Evolutionary conservation across 2,329 filamentous ascomycete species (phyloP).

Genomic region (Blumeria graminis): DNA sequence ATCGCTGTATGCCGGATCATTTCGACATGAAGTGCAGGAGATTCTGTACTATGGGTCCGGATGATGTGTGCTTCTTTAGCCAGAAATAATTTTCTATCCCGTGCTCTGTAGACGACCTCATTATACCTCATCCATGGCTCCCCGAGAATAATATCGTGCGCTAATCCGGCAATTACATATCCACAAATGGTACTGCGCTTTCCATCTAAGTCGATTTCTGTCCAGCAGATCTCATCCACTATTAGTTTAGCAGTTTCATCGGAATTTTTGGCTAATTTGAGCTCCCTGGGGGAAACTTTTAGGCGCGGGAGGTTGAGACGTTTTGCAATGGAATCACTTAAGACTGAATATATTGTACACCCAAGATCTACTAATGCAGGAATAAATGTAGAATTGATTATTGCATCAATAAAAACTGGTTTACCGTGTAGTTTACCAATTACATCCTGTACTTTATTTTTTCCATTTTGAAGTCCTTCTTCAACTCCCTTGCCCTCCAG

Average conservation of each 20-base stretch:
- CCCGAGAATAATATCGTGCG: background rate
- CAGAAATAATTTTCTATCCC: background rate
- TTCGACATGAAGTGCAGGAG: background rate
- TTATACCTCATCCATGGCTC: background rate
- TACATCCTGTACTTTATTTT: background rate
- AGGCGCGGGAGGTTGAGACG: background rate
- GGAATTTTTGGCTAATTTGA: background rate
- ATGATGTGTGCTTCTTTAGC: background rate
- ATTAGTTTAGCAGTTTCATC: background rate
- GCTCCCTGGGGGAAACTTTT: background rate
- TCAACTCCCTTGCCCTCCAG: background rate
- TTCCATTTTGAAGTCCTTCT: no score
- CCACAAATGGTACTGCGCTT: background rate
- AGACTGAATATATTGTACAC: background rate
- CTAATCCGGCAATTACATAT: background rate
- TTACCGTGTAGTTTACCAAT: background rate
- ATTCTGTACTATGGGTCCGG: background rate
- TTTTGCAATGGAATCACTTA: background rate
- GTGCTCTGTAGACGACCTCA: background rate
- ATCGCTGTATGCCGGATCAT: background rate
- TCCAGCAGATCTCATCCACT: background rate
- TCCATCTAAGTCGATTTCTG: background rate
- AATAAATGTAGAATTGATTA: background rate
- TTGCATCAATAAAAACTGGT: background rate
- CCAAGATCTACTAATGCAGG: background rate